These are phyloP conservation scores for Ilyonectria sp. DNA, from an alignment of 2,329 filamentous ascomycete genomes.

Conservation along the genomic window DNA sequence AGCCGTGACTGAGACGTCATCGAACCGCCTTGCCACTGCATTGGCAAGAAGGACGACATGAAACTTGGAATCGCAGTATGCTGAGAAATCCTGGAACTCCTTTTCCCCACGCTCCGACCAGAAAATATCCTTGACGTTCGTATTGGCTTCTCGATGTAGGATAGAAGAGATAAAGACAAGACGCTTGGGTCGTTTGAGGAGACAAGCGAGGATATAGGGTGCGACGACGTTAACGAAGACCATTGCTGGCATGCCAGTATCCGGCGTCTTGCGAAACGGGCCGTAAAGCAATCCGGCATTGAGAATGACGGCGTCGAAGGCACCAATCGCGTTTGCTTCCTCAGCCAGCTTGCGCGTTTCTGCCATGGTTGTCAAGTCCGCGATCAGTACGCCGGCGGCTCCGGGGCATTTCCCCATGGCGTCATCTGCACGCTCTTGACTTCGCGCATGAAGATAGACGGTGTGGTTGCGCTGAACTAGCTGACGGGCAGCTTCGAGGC, in stretches of 20 bases:
- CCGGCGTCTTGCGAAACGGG: conserved; percentile 33
- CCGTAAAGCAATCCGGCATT: conserved; percentile 41
- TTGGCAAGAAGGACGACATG: conserved; percentile 43
- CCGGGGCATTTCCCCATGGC: conserved; percentile 33
- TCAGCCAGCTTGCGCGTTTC: conserved; percentile 42
- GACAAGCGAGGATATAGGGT: conserved; percentile 41
- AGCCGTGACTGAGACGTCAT: conserved; percentile 33
- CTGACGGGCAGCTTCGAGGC: conserved; percentile 42
- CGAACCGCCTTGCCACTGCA: conserved; percentile 37
- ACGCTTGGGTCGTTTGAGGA: conserved; percentile 39
- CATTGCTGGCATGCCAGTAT: conserved; percentile 37
- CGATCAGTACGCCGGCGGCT: conserved; percentile 37
- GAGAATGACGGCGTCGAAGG: conserved; percentile 40
- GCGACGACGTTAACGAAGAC: conserved; percentile 43
- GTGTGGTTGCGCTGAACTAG: conserved; percentile 40
- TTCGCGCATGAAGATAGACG: conserved; percentile 44
- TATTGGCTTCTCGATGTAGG: conserved; percentile 37
- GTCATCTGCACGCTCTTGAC: conserved; percentile 37
- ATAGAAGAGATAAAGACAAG: conserved; percentile 38
- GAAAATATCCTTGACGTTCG: conserved; percentile 37
- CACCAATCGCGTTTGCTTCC: conserved; percentile 40
- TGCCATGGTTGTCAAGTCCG: conserved; percentile 38
- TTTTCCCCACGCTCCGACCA: conserved; percentile 38
- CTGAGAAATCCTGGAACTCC: conserved; percentile 36
- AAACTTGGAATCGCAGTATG: conserved; percentile 42